Conservation (phyloP, 805 yeast genomes). For the Starmerella tilneyi region DNA sequence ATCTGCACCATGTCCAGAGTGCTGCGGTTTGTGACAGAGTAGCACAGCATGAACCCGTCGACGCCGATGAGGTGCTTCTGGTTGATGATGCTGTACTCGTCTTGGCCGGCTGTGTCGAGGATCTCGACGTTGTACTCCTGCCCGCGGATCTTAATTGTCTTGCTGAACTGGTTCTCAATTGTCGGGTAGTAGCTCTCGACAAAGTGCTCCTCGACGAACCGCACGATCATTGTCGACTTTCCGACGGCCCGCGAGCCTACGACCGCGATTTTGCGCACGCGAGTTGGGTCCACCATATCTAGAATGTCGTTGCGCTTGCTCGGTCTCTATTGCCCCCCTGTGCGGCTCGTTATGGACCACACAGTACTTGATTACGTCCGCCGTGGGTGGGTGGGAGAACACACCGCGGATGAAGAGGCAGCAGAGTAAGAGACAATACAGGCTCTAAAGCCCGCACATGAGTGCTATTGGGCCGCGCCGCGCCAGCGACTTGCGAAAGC, state of each 20-base stretch:
- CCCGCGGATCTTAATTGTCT: slow-evolving; percentile 55
- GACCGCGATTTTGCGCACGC: slow-evolving; percentile 59
- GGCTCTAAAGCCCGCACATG: no score
- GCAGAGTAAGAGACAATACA: background rate
- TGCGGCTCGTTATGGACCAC: background rate
- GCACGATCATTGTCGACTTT: slow-evolving; percentile 72
- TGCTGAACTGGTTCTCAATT: slow-evolving; percentile 73
- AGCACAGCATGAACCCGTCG: slow-evolving; percentile 74
- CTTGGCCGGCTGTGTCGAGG: slow-evolving; percentile 89
- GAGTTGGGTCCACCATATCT: slow-evolving; percentile 28
- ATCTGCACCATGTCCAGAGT: slow-evolving; percentile 67
- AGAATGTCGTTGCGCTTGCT: no score
- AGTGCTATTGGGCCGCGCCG: no score
- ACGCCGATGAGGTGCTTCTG: slow-evolving; percentile 70
- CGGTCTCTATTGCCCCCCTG: background rate
- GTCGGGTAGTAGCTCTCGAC: slow-evolving; percentile 87
- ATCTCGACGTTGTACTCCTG: slow-evolving; percentile 74
- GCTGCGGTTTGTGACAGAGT: slow-evolving; percentile 66
- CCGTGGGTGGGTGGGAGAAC: background rate
- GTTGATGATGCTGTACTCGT: slow-evolving; percentile 70
- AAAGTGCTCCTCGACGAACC: slow-evolving; percentile 79
- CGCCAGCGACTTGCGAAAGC: no score
- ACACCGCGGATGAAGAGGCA: background rate
- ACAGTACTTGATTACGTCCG: slow-evolving; percentile 4
- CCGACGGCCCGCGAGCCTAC: slow-evolving; percentile 84